Percentiles rank a stretch among this genome's conserved stretches.
Evolutionary conservation across 228 moss, liverwort and hornwort genomes (phyloP).

Genomic region (Sphagnum magellanicum): DNA sequence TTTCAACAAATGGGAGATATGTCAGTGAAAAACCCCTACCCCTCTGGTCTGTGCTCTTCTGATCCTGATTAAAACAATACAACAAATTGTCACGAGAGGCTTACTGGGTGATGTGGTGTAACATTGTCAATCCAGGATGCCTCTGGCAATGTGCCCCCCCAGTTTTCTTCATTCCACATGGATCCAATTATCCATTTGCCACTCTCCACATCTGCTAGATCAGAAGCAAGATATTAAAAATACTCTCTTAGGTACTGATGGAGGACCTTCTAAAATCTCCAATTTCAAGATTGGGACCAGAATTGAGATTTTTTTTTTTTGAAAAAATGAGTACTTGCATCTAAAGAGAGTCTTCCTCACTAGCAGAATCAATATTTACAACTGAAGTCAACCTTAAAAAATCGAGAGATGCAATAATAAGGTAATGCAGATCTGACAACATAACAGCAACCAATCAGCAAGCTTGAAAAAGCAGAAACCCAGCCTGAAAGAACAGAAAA

Average conservation of each 20-base stretch:
- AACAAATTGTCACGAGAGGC: conserved; percentile 5
- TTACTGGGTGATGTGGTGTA: conserved; percentile 66
- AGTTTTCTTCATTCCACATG: conserved; percentile 72
- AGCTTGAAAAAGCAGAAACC: too few species aligned
- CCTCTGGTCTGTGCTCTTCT: background rate
- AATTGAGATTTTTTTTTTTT: too few species aligned
- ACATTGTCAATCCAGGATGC: conserved; percentile 76
- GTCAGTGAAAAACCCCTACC: background rate
- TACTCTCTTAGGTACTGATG: background rate
- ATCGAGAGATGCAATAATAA: too few species aligned
- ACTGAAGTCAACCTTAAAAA: too few species aligned
- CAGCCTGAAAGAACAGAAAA: too few species aligned
- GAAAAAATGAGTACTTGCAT: too few species aligned
- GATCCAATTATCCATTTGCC: conserved; percentile 65
- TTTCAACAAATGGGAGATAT: background rate
- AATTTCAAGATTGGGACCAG: too few species aligned
- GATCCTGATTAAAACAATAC: background rate
- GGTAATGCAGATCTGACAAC: too few species aligned
- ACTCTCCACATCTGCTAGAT: conserved; percentile 33
- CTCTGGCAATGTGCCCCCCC: conserved; percentile 77
- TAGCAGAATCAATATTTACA: too few species aligned
- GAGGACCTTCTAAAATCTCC: background rate
- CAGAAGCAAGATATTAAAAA: background rate
- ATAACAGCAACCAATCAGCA: too few species aligned
- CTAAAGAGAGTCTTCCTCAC: too few species aligned